Conservation (phyloP, 2,329 filamentous ascomycete species). For the Teratosphaeria viscida region DNA sequence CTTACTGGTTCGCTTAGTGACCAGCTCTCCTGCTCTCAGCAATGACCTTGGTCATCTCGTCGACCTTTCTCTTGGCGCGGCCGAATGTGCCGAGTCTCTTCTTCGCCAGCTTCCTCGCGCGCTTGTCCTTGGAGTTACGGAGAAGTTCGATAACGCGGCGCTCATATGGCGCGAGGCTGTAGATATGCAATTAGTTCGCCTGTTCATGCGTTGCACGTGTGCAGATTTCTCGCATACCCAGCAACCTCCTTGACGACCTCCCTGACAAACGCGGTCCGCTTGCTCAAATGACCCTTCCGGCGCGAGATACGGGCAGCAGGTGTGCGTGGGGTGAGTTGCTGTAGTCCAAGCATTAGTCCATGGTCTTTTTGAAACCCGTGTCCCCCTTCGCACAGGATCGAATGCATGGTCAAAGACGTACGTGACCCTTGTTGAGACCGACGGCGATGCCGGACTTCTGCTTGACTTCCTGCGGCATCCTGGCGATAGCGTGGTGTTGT, state of each 20-base stretch:
- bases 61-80: conserved; percentile 98
- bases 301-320: conserved; percentile 40
- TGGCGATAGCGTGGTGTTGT: conserved; percentile 22
- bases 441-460: conserved; percentile 46
- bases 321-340: conserved; percentile 43
- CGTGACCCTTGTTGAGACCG: conserved; percentile 56
- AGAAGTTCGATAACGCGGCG: conserved; percentile 98
- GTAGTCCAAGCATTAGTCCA: conserved; percentile 15
- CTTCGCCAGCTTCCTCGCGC: conserved; percentile 97
- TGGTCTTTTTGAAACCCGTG: not conserved
- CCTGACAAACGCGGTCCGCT: conserved; percentile 92
- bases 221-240: conserved; percentile 49
- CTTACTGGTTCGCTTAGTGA: conserved; percentile 43
- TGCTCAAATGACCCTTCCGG: conserved; percentile 95
- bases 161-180: conserved; percentile 54
- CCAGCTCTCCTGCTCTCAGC: conserved; percentile 79
- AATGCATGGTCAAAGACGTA: conserved; percentile 36
- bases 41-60: conserved; percentile 97
- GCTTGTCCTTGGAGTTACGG: conserved; percentile 99
- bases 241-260: conserved; percentile 98
- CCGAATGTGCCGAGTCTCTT: conserved; percentile 99
- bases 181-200: conserved; percentile 6
- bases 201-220: not conserved
- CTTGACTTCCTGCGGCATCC: conserved; percentile 45
- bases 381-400: conserved; percentile 3